These are phyloP conservation scores for Botrytis deweyae DNA, from an alignment of 2,329 filamentous ascomycete species.

Conservation along the genomic window DNA sequence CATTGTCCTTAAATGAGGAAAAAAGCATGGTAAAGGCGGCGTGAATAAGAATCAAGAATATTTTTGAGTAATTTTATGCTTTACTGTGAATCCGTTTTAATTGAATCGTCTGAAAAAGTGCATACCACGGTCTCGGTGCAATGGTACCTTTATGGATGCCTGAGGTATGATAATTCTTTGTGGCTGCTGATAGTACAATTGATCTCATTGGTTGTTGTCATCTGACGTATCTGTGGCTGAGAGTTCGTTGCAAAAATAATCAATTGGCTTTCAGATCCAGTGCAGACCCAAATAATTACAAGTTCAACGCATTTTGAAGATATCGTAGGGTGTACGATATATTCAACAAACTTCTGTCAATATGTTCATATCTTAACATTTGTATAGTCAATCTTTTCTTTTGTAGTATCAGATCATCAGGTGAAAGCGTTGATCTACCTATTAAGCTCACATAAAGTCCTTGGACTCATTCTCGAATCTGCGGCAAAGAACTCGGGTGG, in stretches of 20 bases:
- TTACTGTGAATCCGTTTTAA: not conserved
- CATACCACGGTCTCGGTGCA: not conserved
- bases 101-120: not conserved
- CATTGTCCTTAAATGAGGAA: not conserved
- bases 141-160: not conserved
- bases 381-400: not conserved
- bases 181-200: not conserved
- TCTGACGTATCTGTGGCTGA: not conserved
- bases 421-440: not conserved
- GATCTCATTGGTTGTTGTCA: not conserved
- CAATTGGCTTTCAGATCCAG: not conserved
- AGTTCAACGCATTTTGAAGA: not conserved
- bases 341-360: not conserved
- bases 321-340: conserved; percentile 1
- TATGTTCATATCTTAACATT: not conserved
- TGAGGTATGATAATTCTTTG: not conserved
- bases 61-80: not conserved
- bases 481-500: not conserved
- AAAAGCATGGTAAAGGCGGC: no score
- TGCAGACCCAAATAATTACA: not conserved
- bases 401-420: not conserved
- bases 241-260: not conserved
- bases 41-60: not conserved
- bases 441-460: not conserved
- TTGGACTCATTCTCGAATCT: conserved; percentile 4